Evolutionary conservation across 1,284 basidiomycete species (phyloP).

Genomic region (Malassezia nana): DNA sequence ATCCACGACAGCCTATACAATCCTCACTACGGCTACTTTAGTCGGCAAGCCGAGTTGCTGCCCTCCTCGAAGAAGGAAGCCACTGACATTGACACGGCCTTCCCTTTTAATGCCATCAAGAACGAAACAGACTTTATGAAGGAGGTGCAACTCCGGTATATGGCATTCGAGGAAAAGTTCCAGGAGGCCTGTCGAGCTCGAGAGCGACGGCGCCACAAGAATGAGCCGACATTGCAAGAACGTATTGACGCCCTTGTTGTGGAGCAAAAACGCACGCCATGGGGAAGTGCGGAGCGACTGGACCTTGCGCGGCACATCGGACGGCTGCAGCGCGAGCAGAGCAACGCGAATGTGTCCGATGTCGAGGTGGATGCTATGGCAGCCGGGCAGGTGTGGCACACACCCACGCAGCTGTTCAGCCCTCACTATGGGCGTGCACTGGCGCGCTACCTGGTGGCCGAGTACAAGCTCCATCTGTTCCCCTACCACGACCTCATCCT

Average conservation of each 20-base stretch:
- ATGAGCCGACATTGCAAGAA: slow-evolving; percentile 7
- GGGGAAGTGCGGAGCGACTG: slow-evolving; percentile 21
- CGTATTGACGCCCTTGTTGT: neutral
- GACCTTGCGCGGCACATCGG: slow-evolving; percentile 29
- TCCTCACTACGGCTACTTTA: slow-evolving; percentile 91
- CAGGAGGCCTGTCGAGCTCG: neutral
- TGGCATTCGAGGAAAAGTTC: slow-evolving; percentile 28
- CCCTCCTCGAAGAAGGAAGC: slow-evolving; percentile 17
- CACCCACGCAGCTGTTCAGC: slow-evolving; percentile 94
- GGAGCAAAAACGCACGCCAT: slow-evolving; percentile 2
- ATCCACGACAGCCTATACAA: slow-evolving; percentile 96
- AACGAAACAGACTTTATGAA: slow-evolving; percentile 70
- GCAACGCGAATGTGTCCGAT: slow-evolving; percentile 22
- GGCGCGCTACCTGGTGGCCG: slow-evolving; percentile 72
- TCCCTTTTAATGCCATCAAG: slow-evolving; percentile 63
- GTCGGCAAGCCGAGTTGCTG: slow-evolving; percentile 40
- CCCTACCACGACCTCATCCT: slow-evolving; percentile 89
- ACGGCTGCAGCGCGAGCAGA: slow-evolving; percentile 29
- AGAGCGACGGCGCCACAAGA: slow-evolving; percentile 6
- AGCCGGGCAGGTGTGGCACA: slow-evolving; percentile 94
- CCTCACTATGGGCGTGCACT: slow-evolving; percentile 89
- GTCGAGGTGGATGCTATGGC: slow-evolving; percentile 44
- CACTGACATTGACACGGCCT: slow-evolving; percentile 40
- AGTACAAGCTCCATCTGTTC: slow-evolving; percentile 82
- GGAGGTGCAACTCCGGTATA: slow-evolving; percentile 59